Conservation (phyloP, 805 yeast species). For the Priceomyces medius region DNA sequence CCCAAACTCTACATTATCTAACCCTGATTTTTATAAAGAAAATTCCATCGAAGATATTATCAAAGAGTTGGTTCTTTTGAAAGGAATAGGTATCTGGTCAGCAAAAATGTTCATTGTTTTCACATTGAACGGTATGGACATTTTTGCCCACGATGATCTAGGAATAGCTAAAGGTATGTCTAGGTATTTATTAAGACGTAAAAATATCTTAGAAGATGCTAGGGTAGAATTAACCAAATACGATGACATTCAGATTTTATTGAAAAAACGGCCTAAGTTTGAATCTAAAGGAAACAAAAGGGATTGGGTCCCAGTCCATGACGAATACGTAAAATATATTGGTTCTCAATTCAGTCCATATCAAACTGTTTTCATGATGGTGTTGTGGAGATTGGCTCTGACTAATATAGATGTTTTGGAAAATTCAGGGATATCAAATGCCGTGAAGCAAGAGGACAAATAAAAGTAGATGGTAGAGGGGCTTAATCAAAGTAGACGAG, state of each 20-base stretch:
- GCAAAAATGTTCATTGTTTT: conserved; percentile 84
- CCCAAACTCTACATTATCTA: conserved; percentile 30
- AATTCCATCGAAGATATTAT: conserved; percentile 46
- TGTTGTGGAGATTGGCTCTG: conserved; percentile 70
- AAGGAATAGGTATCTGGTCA: conserved; percentile 84
- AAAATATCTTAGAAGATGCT: conserved; percentile 45
- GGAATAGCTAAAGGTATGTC: conserved; percentile 85
- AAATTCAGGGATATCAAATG: conserved; percentile 9
- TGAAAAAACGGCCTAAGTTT: conserved; percentile 39
- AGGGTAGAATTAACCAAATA: conserved; percentile 32
- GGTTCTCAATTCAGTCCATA: conserved; percentile 67
- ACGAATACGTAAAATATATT: conserved; percentile 52
- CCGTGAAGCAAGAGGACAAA: background rate
- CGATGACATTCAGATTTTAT: conserved; percentile 29
- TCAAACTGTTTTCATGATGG: conserved; percentile 62
- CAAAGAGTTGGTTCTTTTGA: conserved; percentile 50
- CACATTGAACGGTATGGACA: conserved; percentile 62
- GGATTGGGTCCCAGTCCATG: conserved; percentile 68
- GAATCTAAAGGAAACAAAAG: conserved; percentile 38
- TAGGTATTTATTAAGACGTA: conserved; percentile 55
- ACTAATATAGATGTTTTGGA: conserved; percentile 52
- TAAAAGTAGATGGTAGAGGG: background rate
- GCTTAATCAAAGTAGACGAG: background rate
- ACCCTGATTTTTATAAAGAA: conserved; percentile 34
- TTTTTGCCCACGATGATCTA: conserved; percentile 75